A percentile compares a stretch with the other conserved stretches of the same genome.
phyloP scores from a whole-genome alignment of 73 alveolate species.

The Paramecium biaurelia region DNA sequence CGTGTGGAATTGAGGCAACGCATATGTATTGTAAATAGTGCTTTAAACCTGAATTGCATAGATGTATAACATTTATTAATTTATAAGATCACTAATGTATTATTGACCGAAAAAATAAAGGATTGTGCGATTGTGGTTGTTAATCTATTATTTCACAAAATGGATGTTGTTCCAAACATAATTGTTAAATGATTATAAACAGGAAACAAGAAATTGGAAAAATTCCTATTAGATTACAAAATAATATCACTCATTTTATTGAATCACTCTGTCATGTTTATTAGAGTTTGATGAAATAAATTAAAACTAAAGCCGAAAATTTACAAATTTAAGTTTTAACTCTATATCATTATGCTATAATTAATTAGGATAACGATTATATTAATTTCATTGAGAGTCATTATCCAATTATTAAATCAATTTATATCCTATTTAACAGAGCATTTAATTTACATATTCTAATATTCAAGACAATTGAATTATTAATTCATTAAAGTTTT shows the following conservation, averaged over 20 bases:
- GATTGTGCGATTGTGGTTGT: slow-evolving; percentile 26
- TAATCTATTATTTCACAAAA: not conserved
- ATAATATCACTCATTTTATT: not conserved
- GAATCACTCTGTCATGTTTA: not conserved
- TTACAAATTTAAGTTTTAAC: not conserved
- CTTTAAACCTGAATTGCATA: not conserved
- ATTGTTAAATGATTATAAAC: no score
- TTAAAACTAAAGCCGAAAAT: not conserved
- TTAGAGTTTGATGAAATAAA: not conserved
- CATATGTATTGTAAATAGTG: not conserved
- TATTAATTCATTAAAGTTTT: not conserved
- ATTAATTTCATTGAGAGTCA: not conserved
- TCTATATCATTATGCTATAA: not conserved
- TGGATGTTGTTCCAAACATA: not conserved
- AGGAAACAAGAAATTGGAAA: not conserved
- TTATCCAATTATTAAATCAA: not conserved
- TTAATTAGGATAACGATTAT: not conserved
- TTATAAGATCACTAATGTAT: not conserved
- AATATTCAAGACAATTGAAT: not conserved
- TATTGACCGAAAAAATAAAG: not conserved
- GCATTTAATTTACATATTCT: not conserved
- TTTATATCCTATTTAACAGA: not conserved
- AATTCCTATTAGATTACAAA: not conserved
- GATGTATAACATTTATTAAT: not conserved
- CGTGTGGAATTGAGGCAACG: not conserved